Evolutionary conservation across 2,329 filamentous ascomycete genomes (phyloP).

Genomic region (Monosporascus sp.): DNA sequence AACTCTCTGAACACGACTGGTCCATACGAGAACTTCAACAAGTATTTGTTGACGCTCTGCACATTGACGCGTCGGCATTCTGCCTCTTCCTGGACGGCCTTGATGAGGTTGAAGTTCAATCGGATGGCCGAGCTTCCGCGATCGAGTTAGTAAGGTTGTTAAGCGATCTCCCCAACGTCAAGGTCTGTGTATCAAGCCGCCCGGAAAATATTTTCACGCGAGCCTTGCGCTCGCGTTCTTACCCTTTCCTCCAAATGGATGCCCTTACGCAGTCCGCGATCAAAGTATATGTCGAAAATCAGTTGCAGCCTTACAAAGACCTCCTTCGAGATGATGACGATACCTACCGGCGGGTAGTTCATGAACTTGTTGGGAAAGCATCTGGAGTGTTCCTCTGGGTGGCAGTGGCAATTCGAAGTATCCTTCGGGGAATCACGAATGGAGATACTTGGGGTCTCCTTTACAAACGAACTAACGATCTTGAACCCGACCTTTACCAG

Average conservation of each 20-base stretch:
- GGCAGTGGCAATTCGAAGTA: neutral
- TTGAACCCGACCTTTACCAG: neutral
- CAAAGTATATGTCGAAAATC: neutral
- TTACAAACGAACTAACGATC: neutral
- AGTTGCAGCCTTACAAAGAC: neutral
- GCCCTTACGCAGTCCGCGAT: conserved; percentile 2
- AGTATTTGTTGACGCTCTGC: neutral
- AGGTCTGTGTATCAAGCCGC: conserved; percentile 8
- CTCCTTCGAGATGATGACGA: neutral
- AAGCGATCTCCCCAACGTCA: conserved; percentile 1
- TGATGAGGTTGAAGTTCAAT: conserved; percentile 5
- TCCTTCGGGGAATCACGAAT: neutral
- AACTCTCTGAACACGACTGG: conserved; percentile 11
- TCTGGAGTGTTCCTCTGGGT: neutral
- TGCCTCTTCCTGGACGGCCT: conserved; percentile 11
- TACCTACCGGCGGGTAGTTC: neutral
- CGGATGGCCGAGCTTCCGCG: neutral
- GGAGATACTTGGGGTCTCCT: neutral
- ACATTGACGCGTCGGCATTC: neutral
- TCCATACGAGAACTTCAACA: conserved; percentile 4
- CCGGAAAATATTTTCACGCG: conserved; percentile 5
- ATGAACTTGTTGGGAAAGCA: neutral
- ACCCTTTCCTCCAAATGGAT: conserved; percentile 2
- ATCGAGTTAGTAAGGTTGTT: conserved; percentile 4
- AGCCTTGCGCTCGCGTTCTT: neutral